A percentile compares a stretch with the other conserved stretches of the same genome.
Evolutionary conservation across 768 basidiomycete species (phyloP).

Genomic region (Lactifluus volemus): DNA sequence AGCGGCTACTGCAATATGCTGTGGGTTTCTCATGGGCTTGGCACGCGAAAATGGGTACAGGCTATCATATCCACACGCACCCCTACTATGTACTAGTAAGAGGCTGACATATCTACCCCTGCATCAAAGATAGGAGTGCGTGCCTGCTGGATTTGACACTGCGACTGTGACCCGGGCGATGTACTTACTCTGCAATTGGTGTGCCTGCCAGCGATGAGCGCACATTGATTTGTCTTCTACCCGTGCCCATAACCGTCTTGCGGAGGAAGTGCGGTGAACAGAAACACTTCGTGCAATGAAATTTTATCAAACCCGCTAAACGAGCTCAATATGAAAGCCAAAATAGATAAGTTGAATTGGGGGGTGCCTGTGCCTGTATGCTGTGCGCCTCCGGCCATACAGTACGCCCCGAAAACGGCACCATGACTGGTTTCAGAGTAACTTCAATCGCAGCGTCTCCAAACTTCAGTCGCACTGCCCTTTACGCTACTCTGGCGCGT

Average conservation of each 20-base stretch:
- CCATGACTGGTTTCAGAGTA: too few relatives aligned
- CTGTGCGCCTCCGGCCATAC: neutral
- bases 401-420: neutral
- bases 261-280: neutral
- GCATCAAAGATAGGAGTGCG: neutral
- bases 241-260: neutral
- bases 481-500: neutral
- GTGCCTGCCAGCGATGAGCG: constrained; percentile 7
- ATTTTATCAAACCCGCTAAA: neutral
- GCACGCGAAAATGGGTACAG: neutral
- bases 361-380: constrained; percentile 14
- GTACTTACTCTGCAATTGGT: neutral
- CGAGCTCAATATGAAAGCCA: neutral
- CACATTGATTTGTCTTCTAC: neutral
- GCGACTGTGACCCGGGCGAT: neutral
- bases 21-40: too few relatives aligned
- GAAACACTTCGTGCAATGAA: neutral
- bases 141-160: neutral
- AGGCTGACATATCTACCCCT: neutral
- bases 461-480: neutral
- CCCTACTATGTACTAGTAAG: neutral
- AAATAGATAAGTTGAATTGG: neutral
- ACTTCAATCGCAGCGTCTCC: too few relatives aligned
- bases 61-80: neutral
- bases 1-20: neutral